A percentile compares a stretch with the other conserved stretches of the same genome.
Evolutionary conservation across 2,329 filamentous ascomycete genomes (phyloP).

Genomic region (Ophiostoma sp.): DNA sequence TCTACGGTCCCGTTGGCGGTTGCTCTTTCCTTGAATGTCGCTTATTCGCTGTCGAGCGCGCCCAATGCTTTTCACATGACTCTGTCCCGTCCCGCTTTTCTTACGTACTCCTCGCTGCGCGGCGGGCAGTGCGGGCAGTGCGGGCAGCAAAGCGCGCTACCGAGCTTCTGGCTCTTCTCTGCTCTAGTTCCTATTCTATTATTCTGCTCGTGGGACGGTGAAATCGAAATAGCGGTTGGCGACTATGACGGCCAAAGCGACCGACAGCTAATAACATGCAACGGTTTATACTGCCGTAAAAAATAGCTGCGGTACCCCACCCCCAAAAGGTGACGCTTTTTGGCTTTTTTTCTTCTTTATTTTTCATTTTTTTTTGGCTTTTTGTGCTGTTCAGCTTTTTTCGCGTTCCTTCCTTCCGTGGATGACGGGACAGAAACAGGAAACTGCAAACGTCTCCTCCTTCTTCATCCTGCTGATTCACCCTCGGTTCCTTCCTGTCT

Average conservation of each 20-base stretch:
- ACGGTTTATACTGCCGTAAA: not conserved
- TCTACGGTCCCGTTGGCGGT: not conserved
- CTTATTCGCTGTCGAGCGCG: not conserved
- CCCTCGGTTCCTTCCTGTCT: slow-evolving; percentile 6
- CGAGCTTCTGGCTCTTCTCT: not conserved
- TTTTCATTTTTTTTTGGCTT: too few species aligned
- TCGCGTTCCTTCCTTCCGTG: slow-evolving; percentile 7
- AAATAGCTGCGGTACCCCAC: slow-evolving; percentile 1
- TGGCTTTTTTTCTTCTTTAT: not conserved
- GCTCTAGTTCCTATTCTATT: not conserved
- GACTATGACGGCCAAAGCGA: not conserved
- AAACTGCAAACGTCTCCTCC: not conserved
- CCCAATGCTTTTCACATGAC: slow-evolving; percentile 13
- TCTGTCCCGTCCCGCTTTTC: slow-evolving; percentile 20
- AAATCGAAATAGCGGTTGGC: not conserved
- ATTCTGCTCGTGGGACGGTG: not conserved
- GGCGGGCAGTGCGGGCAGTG: slow-evolving; percentile 4
- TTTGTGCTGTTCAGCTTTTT: not conserved
- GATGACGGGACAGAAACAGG: slow-evolving; percentile 11
- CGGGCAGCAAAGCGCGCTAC: not conserved
- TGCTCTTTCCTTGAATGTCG: not conserved
- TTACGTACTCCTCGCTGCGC: slow-evolving; percentile 13
- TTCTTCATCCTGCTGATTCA: not conserved
- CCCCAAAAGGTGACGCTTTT: slow-evolving; percentile 4
- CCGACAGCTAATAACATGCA: not conserved